A percentile compares a stretch with the other conserved stretches of the same genome.
Evolutionary conservation across 129 eudicot species (phyloP).

Genomic region (Flaveria trinervia): DNA sequence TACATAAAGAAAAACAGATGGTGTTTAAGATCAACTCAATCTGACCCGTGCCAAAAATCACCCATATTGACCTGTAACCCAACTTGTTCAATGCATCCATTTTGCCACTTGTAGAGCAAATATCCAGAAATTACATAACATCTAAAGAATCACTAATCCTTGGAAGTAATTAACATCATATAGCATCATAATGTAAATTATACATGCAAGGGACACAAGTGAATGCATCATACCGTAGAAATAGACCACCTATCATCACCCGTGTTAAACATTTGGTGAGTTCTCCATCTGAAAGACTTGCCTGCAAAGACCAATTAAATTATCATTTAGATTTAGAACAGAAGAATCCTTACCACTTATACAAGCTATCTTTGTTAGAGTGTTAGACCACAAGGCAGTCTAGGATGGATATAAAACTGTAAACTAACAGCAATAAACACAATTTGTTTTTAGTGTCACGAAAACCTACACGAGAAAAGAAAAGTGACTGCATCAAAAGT

Average conservation of each 20-base stretch:
- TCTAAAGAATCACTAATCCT: slow-evolving; percentile 20
- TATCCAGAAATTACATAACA: slow-evolving; percentile 16
- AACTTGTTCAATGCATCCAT: background rate
- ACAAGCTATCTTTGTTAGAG: slow-evolving; percentile 17
- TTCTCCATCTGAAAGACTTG: slow-evolving; percentile 90
- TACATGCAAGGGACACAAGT: slow-evolving; percentile 9
- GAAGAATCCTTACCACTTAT: slow-evolving; percentile 8
- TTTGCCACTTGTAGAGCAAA: background rate
- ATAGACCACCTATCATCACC: slow-evolving; percentile 77
- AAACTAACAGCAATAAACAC: background rate
- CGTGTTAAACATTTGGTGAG: slow-evolving; percentile 66
- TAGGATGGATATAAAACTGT: background rate
- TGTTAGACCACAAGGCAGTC: slow-evolving; percentile 11
- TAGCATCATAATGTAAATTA: slow-evolving; percentile 8
- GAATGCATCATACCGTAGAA: slow-evolving; percentile 61
- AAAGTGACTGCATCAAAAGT: slow-evolving; percentile 88
- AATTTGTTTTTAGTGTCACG: background rate
- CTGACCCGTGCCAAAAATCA: background rate
- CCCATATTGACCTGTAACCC: slow-evolving; percentile 11
- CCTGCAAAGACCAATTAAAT: slow-evolving; percentile 48
- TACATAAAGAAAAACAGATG: background rate
- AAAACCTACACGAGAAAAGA: slow-evolving; percentile 81
- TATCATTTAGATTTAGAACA: slow-evolving; percentile 12
- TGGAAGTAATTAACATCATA: slow-evolving; percentile 16
- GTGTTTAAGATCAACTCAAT: background rate